Base-by-base conservation (phyloP, 2,329 filamentous ascomycete species). In the Clarireedia monteithiana region DNA sequence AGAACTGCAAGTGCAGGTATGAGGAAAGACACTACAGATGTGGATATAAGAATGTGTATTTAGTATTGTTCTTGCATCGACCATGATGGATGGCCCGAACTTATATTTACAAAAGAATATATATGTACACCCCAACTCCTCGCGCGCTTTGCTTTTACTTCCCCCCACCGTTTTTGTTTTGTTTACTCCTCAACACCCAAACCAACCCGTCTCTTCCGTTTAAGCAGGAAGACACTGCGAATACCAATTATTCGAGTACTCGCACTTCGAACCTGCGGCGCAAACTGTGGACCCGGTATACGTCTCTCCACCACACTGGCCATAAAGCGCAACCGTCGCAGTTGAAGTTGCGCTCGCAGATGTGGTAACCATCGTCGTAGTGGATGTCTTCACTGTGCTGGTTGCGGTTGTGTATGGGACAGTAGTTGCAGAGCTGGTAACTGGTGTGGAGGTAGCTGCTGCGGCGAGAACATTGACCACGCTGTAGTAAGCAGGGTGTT, bases 401-500 rank as follows among this genome's bases (percentile, higher is more conserved):
- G 10, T 47, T 47, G 44, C 17, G 40, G 5, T 24, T 12, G 6
- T 12, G 10, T 5, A 34, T 3, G 30, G n/a, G 15, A 48, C 42
- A 14, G 44, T 36, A 27, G 42, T 20, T 15, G 24, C 27, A 6
- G 34, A 20, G 4, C 17, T 27, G 3, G 38, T 20, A 27, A 24
- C 45, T 5, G 24, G 24, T 15, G 10, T 14, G 6, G 36, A 12
- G 17, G 17, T 39, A 2, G 55, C 27, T 3, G 52, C 53, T 1
- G 55, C 53, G 5, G 61, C 59, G 1, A 74, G 57, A 5, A 67
- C 71, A 56, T 65, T 65, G 10, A 72, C 60, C 5, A 71, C 65
- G 14, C 69, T 68, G 12, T 67, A 59, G 58, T 77, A 77, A 2
- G 75, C 74, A 0, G 74, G 73, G 59, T 77, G 74, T 57, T 69